phyloP scores from a whole-genome alignment of 495 filamentous ascomycete genomes.

The Trichoderma virens region DNA sequence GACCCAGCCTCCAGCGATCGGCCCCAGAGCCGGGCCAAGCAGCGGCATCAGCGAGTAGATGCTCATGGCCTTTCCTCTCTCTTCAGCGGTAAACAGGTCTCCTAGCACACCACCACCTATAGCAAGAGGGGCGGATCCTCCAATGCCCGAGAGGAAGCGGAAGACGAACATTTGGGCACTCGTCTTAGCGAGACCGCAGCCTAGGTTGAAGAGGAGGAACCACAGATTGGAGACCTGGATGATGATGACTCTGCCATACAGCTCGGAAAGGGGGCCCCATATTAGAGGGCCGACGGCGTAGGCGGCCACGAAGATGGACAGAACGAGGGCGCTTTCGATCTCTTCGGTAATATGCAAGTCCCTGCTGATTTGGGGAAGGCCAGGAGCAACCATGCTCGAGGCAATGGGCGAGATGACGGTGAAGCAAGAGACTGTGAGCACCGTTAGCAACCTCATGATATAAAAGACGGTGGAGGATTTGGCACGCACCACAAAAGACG shows the following conservation, averaged over 20 bases:
- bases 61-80: slow-evolving; percentile 56
- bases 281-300: slow-evolving; percentile 53
- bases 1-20: slow-evolving; percentile 59
- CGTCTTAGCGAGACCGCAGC: slow-evolving; percentile 48
- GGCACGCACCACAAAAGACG: slow-evolving; percentile 39
- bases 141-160: slow-evolving; percentile 49
- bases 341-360: slow-evolving; percentile 54
- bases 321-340: slow-evolving; percentile 48
- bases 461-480: not conserved
- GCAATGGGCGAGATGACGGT: slow-evolving; percentile 64
- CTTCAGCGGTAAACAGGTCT: slow-evolving; percentile 55
- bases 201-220: slow-evolving; percentile 51
- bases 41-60: slow-evolving; percentile 58
- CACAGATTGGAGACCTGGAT: slow-evolving; percentile 44
- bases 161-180: slow-evolving; percentile 47
- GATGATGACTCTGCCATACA: slow-evolving; percentile 53
- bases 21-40: slow-evolving; percentile 59
- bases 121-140: slow-evolving; percentile 44
- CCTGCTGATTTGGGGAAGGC: slow-evolving; percentile 42
- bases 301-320: slow-evolving; percentile 70
- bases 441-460: not conserved
- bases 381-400: slow-evolving; percentile 68
- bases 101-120: slow-evolving; percentile 54
- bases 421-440: slow-evolving; percentile 39
- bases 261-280: slow-evolving; percentile 55